Percentiles rank a stretch among this genome's conserved stretches.
phyloP scores from a whole-genome alignment of 768 basidiomycete genomes.

The Trametes sanguinea region DNA sequence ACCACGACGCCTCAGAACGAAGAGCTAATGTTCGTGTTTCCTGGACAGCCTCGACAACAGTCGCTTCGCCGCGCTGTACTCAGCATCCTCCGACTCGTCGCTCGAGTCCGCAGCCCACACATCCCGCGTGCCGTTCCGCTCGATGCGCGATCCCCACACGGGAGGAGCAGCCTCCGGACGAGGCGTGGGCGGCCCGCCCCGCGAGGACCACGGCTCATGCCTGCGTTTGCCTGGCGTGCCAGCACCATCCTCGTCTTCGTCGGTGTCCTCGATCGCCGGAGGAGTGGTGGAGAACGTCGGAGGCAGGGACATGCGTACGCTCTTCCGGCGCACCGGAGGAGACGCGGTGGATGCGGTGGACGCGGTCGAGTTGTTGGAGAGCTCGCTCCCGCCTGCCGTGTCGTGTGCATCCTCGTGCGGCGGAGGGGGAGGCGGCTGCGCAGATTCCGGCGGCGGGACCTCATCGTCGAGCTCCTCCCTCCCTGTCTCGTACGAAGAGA shows the following conservation, averaged over 20 bases:
- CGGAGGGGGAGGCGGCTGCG: slow-evolving; percentile 22
- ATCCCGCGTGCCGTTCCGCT: slow-evolving; percentile 33
- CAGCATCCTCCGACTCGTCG: slow-evolving; percentile 61
- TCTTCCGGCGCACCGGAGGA: slow-evolving; percentile 52
- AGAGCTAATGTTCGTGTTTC: slow-evolving; percentile 25
- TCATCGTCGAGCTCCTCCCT: slow-evolving; percentile 47
- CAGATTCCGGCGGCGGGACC: slow-evolving; percentile 1
- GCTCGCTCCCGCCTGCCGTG: slow-evolving; percentile 31
- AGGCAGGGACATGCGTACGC: slow-evolving; percentile 74
- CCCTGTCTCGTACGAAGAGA: slow-evolving; percentile 69
- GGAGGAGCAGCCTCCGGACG: slow-evolving; percentile 20
- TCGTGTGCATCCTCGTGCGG: slow-evolving; percentile 19
- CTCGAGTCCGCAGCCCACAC: slow-evolving; percentile 72
- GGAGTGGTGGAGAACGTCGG: slow-evolving; percentile 78
- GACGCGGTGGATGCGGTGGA: slow-evolving; percentile 30
- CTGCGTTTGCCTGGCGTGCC: background rate
- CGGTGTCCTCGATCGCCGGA: slow-evolving; percentile 51
- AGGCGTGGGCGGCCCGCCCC: slow-evolving; percentile 5
- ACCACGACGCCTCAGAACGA: no score
- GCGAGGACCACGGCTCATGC: slow-evolving; percentile 28
- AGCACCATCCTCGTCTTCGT: slow-evolving; percentile 43
- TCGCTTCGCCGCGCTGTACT: slow-evolving; percentile 58
- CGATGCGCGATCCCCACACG: slow-evolving; percentile 25
- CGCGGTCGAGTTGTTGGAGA: slow-evolving; percentile 29
- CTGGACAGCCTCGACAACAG: slow-evolving; percentile 50